Base-by-base conservation (phyloP, 75 land plant genomes). In the Adiantum capillusveneris region DNA sequence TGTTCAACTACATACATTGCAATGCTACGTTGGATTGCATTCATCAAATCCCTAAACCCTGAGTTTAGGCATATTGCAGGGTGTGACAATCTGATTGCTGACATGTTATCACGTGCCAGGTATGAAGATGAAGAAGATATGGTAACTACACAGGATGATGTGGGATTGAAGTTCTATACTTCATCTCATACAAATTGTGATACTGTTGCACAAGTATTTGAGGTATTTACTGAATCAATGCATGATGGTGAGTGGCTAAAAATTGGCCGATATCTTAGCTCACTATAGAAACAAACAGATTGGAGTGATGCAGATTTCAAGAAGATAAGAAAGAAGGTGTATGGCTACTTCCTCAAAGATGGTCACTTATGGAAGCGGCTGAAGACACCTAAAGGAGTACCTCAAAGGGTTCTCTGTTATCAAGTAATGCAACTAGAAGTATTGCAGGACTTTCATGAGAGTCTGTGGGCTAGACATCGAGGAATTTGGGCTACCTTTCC, bases 81-180 rank as follows among this genome's bases (percentile, higher is more conserved):
- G 5, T 5, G 22, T 2, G 12, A 26, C 11, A 21, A 55, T 55
- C 24, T 24, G 2, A 30, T 55, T 27, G 57, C 25, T 22, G 27
- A 55, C 31, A 55, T 55, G 57, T 2, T 55, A 24, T 55, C 57
- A 28, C 7, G 57, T 2, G 25, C 7, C 3, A 55, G 25, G 27
- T 55, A 24, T 17, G 31, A 30, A 9, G 27, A 55, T 9, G 25
- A 24, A 28, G 57, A 55, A 6, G 57, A 17, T 24, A 21, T 55
- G 31, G 2, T 30, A 55, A 9, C 9, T 34, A 3, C 37, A 34
- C 37, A 52, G 11, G 24, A 52, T 7, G 53, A 24, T 9, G 24
- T 52, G 24, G 18, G 53, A 9, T 52, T 52, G 24, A 11, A 24
- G 17, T 19, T 18, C 24, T 18, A 7, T 11, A 52, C 53, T 11